Conservation (phyloP, 768 basidiomycete species). For the Mycena metata region DNA sequence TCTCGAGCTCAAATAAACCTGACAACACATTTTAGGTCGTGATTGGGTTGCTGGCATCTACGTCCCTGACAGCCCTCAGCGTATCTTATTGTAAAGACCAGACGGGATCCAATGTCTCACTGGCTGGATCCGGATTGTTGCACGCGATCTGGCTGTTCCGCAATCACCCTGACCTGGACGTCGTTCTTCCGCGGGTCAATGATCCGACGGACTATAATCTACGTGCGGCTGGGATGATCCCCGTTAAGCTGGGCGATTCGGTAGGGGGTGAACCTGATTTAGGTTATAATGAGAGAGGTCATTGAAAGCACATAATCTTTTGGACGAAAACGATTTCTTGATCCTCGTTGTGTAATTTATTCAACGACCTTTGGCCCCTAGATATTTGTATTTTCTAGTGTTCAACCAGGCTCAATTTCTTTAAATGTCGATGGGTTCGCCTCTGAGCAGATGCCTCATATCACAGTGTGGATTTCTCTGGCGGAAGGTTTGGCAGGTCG, state of each 20-base stretch:
- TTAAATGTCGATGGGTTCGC: too few relatives aligned
- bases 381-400: too few relatives aligned
- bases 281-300: too few relatives aligned
- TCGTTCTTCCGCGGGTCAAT: background rate
- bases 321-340: too few relatives aligned
- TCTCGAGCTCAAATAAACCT: constrained; percentile 4
- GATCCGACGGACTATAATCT: constrained; percentile 16
- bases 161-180: constrained; percentile 15
- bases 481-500: too few relatives aligned
- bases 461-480: too few relatives aligned
- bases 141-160: constrained; percentile 21
- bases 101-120: background rate
- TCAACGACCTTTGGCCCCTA: too few relatives aligned
- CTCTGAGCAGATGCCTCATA: too few relatives aligned
- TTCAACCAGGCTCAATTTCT: too few relatives aligned
- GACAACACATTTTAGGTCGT: background rate
- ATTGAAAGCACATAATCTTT: too few relatives aligned
- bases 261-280: too few relatives aligned
- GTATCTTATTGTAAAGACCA: constrained; percentile 2
- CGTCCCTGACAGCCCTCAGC: constrained; percentile 2
- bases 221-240: constrained; percentile 13
- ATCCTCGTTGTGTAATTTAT: too few relatives aligned
- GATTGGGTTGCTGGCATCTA: background rate
- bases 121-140: constrained; percentile 2
- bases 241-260: constrained; percentile 4